Evolutionary conservation across 2,329 filamentous ascomycete species (phyloP).

Genomic region (Juglanconis juglandina): DNA sequence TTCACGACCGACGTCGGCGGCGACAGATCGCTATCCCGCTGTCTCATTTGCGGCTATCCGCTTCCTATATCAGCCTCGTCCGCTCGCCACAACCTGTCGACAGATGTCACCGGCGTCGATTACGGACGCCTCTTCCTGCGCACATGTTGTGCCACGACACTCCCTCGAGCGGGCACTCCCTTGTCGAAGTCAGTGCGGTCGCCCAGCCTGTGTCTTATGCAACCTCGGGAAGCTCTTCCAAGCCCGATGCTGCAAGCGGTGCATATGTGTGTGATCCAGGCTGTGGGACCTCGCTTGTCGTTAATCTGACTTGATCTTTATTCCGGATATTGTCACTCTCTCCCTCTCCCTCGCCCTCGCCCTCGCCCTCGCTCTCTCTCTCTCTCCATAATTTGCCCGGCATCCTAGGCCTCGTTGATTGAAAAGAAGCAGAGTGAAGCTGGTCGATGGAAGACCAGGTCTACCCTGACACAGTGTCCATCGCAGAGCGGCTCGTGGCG

Average conservation of each 20-base stretch:
- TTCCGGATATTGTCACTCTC: background rate
- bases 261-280: conserved; percentile 1
- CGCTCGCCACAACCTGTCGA: background rate
- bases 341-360: background rate
- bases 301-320: background rate
- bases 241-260: conserved; percentile 6
- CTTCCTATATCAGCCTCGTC: conserved; percentile 7
- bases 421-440: background rate
- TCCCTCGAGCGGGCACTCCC: conserved; percentile 6
- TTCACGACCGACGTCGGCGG: background rate
- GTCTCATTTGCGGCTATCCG: conserved; percentile 15
- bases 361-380: too few relatives aligned
- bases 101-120: background rate
- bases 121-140: background rate
- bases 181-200: conserved; percentile 1
- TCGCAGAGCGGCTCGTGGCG: conserved; percentile 3
- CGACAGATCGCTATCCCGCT: background rate
- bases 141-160: conserved; percentile 10
- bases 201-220: conserved; percentile 1
- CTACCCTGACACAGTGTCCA: background rate
- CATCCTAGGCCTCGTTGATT: too few relatives aligned
- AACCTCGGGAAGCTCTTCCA: conserved; percentile 6
- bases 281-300: conserved; percentile 5
- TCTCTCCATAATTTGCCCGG: too few relatives aligned
- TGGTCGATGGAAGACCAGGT: background rate